These are phyloP conservation scores for Colletotrichum sp. DNA, from an alignment of 2,329 filamentous ascomycete species.

Conservation along the genomic window DNA sequence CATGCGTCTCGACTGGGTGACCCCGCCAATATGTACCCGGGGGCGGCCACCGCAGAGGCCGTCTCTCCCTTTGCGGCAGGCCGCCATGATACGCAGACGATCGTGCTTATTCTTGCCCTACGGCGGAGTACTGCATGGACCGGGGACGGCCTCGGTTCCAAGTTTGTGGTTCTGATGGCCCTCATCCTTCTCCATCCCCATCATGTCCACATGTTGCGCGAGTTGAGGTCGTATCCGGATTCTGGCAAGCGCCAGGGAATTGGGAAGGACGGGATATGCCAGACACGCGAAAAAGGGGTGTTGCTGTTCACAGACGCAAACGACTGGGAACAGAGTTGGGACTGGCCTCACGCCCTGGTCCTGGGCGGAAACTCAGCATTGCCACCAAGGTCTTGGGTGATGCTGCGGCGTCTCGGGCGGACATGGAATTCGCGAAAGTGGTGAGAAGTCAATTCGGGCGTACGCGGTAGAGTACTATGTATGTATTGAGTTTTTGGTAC, in stretches of 20 bases:
- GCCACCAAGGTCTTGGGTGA: neutral
- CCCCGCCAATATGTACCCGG: slow-evolving; percentile 5
- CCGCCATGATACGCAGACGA: neutral
- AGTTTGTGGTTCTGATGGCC: neutral
- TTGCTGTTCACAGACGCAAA: neutral
- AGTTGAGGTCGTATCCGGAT: slow-evolving; percentile 5
- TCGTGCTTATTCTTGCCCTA: slow-evolving; percentile 20
- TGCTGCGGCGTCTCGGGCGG: neutral
- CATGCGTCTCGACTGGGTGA: slow-evolving; percentile 17
- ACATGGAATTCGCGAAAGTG: neutral
- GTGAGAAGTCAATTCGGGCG: neutral
- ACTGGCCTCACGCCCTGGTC: neutral
- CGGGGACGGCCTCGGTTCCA: neutral
- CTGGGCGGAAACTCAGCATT: neutral
- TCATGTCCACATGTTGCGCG: neutral
- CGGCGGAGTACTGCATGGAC: neutral
- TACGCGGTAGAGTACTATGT: neutral
- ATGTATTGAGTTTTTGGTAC: neutral
- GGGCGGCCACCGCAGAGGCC: neutral
- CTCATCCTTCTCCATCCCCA: neutral
- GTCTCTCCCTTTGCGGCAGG: neutral
- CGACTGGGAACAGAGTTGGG: neutral
- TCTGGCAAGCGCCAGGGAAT: neutral
- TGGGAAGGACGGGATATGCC: neutral
- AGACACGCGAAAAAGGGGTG: neutral